Conservation (phyloP, 2,329 filamentous ascomycete species). For the Huntiella abstrusa region DNA sequence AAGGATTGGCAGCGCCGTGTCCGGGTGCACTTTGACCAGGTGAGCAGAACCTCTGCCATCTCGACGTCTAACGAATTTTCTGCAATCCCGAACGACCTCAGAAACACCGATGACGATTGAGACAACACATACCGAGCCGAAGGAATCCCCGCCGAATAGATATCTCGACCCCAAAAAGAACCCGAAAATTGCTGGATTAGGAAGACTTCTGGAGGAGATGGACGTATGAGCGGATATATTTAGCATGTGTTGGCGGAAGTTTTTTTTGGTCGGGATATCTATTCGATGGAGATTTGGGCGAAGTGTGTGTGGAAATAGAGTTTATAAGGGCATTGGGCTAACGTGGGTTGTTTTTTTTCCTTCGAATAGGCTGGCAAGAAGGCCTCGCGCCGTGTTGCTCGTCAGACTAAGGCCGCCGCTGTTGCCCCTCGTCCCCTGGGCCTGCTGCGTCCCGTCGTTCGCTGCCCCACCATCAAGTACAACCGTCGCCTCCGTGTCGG, state of each 20-base stretch:
- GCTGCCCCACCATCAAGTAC: slow-evolving; percentile 97
- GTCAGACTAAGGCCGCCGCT: slow-evolving; percentile 84
- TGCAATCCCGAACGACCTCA: not conserved
- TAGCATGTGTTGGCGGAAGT: not conserved
- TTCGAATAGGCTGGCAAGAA: slow-evolving; percentile 72
- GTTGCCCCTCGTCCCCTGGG: slow-evolving; percentile 94
- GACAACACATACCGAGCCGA: not conserved
- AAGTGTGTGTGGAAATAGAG: no score
- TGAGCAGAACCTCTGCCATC: slow-evolving; percentile 19
- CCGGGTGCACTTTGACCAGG: slow-evolving; percentile 99
- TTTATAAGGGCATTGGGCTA: slow-evolving; percentile 6
- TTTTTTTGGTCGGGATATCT: not conserved
- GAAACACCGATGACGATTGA: slow-evolving; percentile 7
- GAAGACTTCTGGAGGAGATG: not conserved
- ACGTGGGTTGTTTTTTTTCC: slow-evolving; percentile 13
- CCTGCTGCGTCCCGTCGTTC: slow-evolving; percentile 87
- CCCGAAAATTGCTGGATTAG: not conserved
- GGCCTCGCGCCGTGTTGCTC: slow-evolving; percentile 75
- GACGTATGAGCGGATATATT: not conserved
- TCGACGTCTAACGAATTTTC: slow-evolving; percentile 9
- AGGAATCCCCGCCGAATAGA: slow-evolving; percentile 1
- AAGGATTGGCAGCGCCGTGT: slow-evolving; percentile 99
- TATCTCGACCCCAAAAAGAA: not conserved
- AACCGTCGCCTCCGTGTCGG: slow-evolving; percentile 94
- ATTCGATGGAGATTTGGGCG: no score